A percentile compares a stretch with the other conserved stretches of the same genome.
Conservation (phyloP, 306 rosid genomes). For the Biancaea sappan region DNA sequence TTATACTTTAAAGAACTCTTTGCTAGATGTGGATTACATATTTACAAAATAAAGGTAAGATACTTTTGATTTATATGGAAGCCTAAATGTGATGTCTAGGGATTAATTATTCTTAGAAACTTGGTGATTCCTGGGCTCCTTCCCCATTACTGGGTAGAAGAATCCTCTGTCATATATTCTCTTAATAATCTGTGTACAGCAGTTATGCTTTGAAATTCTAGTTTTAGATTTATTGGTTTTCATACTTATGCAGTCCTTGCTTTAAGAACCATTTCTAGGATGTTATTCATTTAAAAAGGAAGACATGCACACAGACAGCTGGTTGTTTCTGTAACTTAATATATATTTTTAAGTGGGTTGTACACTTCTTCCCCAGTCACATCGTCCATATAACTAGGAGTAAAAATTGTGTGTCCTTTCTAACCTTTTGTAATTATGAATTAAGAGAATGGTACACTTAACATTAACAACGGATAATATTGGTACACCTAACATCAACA, state of each 20-base stretch:
- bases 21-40: constrained; percentile 74
- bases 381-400: too few species aligned
- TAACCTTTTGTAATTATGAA: too few species aligned
- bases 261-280: background rate
- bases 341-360: too few species aligned
- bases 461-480: too few species aligned
- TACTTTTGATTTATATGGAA: background rate
- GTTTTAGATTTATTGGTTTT: background rate
- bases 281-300: background rate
- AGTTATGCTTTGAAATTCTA: background rate
- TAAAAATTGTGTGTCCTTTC: too few species aligned
- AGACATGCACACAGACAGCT: background rate
- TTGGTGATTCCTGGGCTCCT: background rate
- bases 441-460: too few species aligned
- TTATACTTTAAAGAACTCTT: constrained; percentile 77
- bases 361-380: too few species aligned
- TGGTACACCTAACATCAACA: too few species aligned
- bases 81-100: background rate
- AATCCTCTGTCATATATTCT: constrained; percentile 5
- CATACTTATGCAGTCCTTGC: background rate
- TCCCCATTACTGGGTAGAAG: background rate
- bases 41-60: constrained; percentile 70
- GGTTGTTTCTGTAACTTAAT: background rate
- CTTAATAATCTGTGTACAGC: background rate
- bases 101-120: background rate